These are phyloP conservation scores for Ettlia oleoabundans DNA, from an alignment of 139 green algal genomes.

Conservation along the genomic window DNA sequence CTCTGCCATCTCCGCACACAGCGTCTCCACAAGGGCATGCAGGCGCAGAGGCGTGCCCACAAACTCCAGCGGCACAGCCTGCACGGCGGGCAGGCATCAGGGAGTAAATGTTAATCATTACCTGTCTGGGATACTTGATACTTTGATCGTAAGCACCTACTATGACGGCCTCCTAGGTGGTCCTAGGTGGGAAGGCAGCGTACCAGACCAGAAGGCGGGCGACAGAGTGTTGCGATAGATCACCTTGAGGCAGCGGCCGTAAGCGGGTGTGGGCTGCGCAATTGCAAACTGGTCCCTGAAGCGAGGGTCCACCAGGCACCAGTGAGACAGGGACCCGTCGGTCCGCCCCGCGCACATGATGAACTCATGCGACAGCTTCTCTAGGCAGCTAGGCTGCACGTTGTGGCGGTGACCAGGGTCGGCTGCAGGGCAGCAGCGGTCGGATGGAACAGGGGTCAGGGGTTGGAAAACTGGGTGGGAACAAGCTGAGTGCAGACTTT, in stretches of 20 bases:
- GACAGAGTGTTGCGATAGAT: too few relatives aligned
- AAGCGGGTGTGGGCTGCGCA: slow-evolving; percentile 48
- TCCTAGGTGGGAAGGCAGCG: too few relatives aligned
- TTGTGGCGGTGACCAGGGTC: slow-evolving; percentile 34
- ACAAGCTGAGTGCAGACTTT: too few relatives aligned
- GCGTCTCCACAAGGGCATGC: slow-evolving; percentile 52
- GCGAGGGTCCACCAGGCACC: slow-evolving; percentile 49
- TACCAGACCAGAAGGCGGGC: too few relatives aligned
- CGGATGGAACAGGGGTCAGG: neutral
- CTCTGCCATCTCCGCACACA: slow-evolving; percentile 63
- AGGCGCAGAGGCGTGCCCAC: slow-evolving; percentile 61
- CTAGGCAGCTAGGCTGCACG: slow-evolving; percentile 39
- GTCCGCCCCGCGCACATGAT: slow-evolving; percentile 33
- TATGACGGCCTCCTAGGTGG: too few relatives aligned
- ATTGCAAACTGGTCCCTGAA: slow-evolving; percentile 72
- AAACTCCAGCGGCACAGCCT: slow-evolving; percentile 58
- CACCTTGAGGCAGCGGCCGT: slow-evolving; percentile 54
- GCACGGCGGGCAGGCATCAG: neutral
- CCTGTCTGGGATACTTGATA: too few relatives aligned
- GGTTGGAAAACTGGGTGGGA: neutral
- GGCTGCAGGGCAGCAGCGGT: slow-evolving; percentile 3
- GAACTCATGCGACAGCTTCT: slow-evolving; percentile 45
- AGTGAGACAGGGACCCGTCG: slow-evolving; percentile 35
- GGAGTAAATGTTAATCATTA: too few relatives aligned
- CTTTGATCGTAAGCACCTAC: too few relatives aligned